Conservation (phyloP, 192 early-diverging fungal genomes). For the Backusella liffmaniae region DNA sequence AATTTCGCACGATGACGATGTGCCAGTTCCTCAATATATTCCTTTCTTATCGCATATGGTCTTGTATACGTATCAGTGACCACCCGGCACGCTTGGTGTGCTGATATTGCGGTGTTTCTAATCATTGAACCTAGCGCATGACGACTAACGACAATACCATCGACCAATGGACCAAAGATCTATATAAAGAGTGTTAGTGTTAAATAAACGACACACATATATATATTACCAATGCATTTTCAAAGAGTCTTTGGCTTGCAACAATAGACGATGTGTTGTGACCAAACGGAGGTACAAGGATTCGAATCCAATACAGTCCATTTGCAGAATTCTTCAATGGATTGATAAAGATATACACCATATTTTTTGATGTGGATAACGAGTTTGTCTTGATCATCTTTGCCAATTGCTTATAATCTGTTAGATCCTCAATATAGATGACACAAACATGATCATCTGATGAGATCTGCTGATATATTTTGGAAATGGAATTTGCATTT, state of each 20-base stretch:
- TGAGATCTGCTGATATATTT: conserved; percentile 44
- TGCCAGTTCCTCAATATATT: conserved; percentile 47
- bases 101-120: conserved; percentile 69
- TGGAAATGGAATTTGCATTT: conserved; percentile 3
- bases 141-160: conserved; percentile 70
- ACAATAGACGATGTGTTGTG: conserved; percentile 12
- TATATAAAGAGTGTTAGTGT: conserved; percentile 13
- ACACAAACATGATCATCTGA: conserved; percentile 68
- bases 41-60: conserved; percentile 54
- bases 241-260: conserved; percentile 35
- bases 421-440: conserved; percentile 72
- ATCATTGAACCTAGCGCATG: conserved; percentile 67
- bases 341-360: conserved; percentile 68
- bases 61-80: conserved; percentile 52
- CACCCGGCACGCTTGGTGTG: conserved; percentile 53
- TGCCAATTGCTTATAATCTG: conserved; percentile 40
- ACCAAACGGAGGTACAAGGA: conserved; percentile 43
- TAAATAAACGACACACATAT: background rate
- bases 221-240: conserved; percentile 49
- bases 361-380: conserved; percentile 18
- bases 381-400: conserved; percentile 37
- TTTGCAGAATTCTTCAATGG: conserved; percentile 56
- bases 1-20: conserved; percentile 34
- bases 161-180: conserved; percentile 66
- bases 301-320: conserved; percentile 68